These are phyloP conservation scores for Claviceps quebecensis DNA, from an alignment of 2,329 filamentous ascomycete genomes.

Conservation along the genomic window DNA sequence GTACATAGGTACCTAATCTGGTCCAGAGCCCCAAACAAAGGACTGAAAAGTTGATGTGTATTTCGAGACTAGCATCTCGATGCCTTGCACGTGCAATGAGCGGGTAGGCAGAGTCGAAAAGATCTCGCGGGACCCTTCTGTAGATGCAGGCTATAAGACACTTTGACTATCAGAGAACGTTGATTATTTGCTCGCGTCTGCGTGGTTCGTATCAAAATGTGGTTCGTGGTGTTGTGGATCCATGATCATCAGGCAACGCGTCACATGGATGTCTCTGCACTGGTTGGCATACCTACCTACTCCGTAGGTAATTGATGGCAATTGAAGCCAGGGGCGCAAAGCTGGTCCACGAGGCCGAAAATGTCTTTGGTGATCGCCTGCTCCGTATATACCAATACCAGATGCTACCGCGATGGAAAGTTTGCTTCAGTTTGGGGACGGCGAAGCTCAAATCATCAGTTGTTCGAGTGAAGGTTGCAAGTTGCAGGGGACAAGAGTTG, in stretches of 20 bases:
- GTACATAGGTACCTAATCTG: too few species aligned
- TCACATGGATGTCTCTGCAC: background rate
- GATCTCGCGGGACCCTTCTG: background rate
- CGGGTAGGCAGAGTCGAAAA: too few species aligned
- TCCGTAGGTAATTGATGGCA: background rate
- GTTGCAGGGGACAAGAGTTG: background rate
- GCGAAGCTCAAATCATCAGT: background rate
- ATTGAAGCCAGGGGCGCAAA: background rate
- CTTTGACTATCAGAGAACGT: too few species aligned
- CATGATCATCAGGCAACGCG: background rate
- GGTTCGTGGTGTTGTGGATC: background rate
- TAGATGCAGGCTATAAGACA: background rate
- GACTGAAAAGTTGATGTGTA: background rate
- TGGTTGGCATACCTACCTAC: background rate
- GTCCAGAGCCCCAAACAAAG: background rate
- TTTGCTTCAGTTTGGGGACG: background rate
- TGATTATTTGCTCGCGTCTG: background rate
- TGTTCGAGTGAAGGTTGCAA: background rate
- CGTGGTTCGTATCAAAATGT: background rate
- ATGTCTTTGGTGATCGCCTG: background rate
- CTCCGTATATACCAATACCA: background rate
- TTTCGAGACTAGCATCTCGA: background rate
- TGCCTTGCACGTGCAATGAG: background rate
- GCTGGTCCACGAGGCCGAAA: background rate
- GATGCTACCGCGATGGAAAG: background rate